Base-by-base conservation (phyloP, 768 basidiomycete species). In the Leccinum obscurum region DNA sequence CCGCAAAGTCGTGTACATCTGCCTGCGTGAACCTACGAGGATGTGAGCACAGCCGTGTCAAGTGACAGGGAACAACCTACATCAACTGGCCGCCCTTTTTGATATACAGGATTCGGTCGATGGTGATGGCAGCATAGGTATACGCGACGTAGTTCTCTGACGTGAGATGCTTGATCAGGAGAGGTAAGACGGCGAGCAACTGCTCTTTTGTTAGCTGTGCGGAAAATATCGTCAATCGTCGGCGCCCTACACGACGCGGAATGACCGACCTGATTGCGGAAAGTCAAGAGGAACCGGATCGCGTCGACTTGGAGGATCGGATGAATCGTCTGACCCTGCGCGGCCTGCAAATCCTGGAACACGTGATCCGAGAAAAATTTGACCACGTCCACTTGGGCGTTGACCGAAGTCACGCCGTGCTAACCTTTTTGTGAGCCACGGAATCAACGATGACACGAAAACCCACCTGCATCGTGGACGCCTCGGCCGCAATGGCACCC, bases 81-180 rank as follows among this genome's bases (percentile, higher is more conserved):
- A 93, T 69, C 26, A 92, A 78, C 62, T 85, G 83, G 4, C 81
- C 81, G 3, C 85, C 85, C 67, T 90, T 87, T 70, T 92, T 94
- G 74, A 98, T 97, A 75, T 87, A 93, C 44, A 99, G 77, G 56
- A 98, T 88, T 7, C 95, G 85, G 69, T 99, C 97, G 69, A 99
- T 95, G n/a, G 95, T 93, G 67, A 98, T 95, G 17, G 97, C 95
- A 9, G 95, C 94, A 74, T 98, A 98, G 0, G 96, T 95, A 68
- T 91, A 96, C 26, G 90, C 89, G 52, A 98, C 96, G 75, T 93
- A 95, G 70, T 94, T 93, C 55, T 82, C 78, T 20, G 92, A 93
- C 6, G 80, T 77, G 35, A 98, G 85, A 71, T 96, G 95, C 13
- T 81, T 86, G 28, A 89, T 84, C 10, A 99, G 85, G 20, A 92